Evolutionary conservation across 495 filamentous ascomycete genomes (phyloP), one percentile per base, ranked within the genome.

Genomic region (Penicillium riverlandense): DNA sequence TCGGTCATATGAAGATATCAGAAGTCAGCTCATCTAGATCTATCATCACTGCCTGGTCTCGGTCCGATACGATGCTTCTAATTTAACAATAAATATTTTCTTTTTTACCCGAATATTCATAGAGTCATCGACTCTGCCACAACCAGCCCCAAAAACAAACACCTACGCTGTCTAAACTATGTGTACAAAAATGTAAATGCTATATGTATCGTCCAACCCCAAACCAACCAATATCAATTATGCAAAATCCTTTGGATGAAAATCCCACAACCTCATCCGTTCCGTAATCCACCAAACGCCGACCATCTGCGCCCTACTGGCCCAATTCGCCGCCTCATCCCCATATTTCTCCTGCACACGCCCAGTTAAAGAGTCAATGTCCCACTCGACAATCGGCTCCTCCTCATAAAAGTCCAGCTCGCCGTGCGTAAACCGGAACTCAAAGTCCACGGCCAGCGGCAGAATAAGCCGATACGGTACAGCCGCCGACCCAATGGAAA

Each of bases 401-500:
- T 57, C 43, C 41, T 71, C 70, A 12, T 59, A 51, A 1, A 65
- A 68, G 38, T 74, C 70, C 7, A 30, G 45, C 4, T 46, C 51
- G 8, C 60, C 40, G 29, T 71, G 47, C 0, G 62, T 65, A 41
- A 72, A 74, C 12, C 53, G 55, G 29, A 63, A 71, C 29, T 63
- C 62, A 8, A 62, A 62, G 9, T 63, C 58, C 11, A 59, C 55
- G 27, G 62, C 63, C 11, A 74, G 52, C 0, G 70, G 70, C 9
- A 72, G 38, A 15, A 71, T 57, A 1, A 74, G 57, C 6, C 70
- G 55, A 44, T 61, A 72, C 4, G 63, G 58, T 8, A 56, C 48
- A 4, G 55, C 57, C 6, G 70, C 65, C 7, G 67, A 69, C 6
- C 61, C 60, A 36, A 71, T 59, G 30, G 59, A 59, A 14, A 74